Conservation (phyloP, 176 grass and related monocot genomes). For the Dactylis glomerata region DNA sequence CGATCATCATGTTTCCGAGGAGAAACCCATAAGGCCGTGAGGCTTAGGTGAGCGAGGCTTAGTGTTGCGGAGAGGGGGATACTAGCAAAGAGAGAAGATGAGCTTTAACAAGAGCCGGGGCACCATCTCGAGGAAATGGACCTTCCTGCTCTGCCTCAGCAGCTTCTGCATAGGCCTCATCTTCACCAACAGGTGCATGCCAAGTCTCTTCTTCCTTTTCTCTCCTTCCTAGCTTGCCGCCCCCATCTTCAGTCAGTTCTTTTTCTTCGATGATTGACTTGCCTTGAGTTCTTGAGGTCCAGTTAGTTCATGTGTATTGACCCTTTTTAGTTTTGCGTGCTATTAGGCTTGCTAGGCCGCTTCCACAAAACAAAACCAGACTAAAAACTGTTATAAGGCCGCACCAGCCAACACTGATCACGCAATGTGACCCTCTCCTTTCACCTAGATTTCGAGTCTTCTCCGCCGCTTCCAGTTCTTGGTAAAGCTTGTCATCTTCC, state of each 20-base stretch:
- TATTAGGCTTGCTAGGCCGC: neutral
- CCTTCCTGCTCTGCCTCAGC: conserved; percentile 61
- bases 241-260: neutral
- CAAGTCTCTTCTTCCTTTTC: neutral
- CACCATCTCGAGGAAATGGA: conserved; percentile 59
- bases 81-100: conserved; percentile 27
- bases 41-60: neutral
- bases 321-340: neutral
- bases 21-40: neutral
- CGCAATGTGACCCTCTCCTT: neutral
- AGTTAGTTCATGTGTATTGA: neutral
- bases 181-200: conserved; percentile 73
- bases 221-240: neutral
- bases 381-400: neutral
- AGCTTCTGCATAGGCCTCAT: conserved; percentile 90
- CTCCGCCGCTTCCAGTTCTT: neutral
- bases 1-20: conserved; percentile 5
- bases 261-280: neutral
- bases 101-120: conserved; percentile 55
- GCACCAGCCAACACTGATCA: neutral
- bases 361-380: neutral
- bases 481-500: too few species aligned
- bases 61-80: neutral
- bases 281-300: neutral
- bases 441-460: neutral